Evolutionary conservation across 2,329 filamentous ascomycete species (phyloP), one percentile per base, ranked within the genome.

Genomic region (Epichloe uncinata): DNA sequence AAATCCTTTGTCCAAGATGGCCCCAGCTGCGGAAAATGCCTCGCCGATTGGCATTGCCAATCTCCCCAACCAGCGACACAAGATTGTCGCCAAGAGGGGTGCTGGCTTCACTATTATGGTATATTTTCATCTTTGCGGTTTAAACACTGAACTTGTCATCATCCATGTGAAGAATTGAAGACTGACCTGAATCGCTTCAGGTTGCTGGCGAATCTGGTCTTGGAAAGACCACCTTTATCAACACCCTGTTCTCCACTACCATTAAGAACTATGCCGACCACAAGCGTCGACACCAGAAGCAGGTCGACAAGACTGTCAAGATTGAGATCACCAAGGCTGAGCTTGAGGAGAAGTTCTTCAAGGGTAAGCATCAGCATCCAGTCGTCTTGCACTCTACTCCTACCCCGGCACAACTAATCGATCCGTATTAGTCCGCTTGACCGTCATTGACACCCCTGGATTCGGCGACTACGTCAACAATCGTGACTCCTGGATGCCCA

Each of bases 221-320:
- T 61, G 93, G 93, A 77, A 98, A 98, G 82, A 98, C 94, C 26
- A 98, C 93, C 63, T 98, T 98, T 74, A 97, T 98, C 82, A 98
- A 98, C 83, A 98, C 93, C 53, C 84, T 98, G 54, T 98, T 98
- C 80, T 98, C 93, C 56, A 98, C 94, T 59, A 98, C 93, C 63
- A 98, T 98, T 81, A 98, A 98, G 81, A 98, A 97, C 81, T 98
- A 98, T 71, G 93, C 93, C 79, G 93, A 98, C 73, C 91, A 98
- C 81, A 95, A 95, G 80, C 87, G 89, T 72, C 87, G 93, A 66
- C 93, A 98, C 73, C 87, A 93, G 74, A 98, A 98, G 82, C 93
- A 98, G 77, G 82, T 97, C 60, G 93, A 98, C 77, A 97, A 97
- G 81, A 98, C 93, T 11, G 93, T 98, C 58, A 94, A 98, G 77